Base-by-base conservation (phyloP, 1,284 basidiomycete genomes). In the Sporisorium iseilematis-ciliati region DNA sequence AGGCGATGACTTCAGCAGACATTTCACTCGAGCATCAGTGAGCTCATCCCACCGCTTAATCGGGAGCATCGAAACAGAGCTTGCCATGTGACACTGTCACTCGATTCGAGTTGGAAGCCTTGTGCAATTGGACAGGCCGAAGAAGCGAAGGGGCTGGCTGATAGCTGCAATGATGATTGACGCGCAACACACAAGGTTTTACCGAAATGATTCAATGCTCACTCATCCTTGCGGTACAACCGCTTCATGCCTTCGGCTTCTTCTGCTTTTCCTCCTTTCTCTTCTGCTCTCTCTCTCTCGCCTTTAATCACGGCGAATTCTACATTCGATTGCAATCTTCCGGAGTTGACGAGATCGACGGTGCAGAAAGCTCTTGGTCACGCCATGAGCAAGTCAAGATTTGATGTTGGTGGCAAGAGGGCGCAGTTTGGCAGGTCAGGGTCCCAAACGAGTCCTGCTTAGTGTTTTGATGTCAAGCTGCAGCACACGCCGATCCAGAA, bases 171-270 rank as follows among this genome's bases (percentile, higher is more conserved):
- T 12, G 14, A 14, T 38, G 35, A 38, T 38, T 10, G 14, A 38
- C 35, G 14, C 35, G 35, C 35, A 12, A 2, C 3, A 14, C 4
- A 38, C 4, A 33, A 33, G 21, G 11, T 56, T 60, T 60, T 18
- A 42, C 43, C 53, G 53, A 38, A 38, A 65, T 61, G 68, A 65
- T 53, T 61, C 62, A 70, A 65, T 54, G 68, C 62, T 70, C 68
- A 70, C 62, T 70, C 68, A 70, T 52, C 62, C 45, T 57, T 54
- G 29, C 40, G 23, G 35, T 38, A 38, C 35, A 38, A 11, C 35
- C 35, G 14, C 11, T 16, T 38, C 35, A 38, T 38, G 35, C 35
- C 35, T 12, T 38, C 35, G 35, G 12, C 35, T 14, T 38, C 11
- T 38, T 38, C 29, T 29, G 8, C 8, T 8, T 29, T 29, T 29